These are phyloP conservation scores for Mucor velutinosus DNA, from an alignment of 371 early-diverging fungal species.

Conservation along the genomic window DNA sequence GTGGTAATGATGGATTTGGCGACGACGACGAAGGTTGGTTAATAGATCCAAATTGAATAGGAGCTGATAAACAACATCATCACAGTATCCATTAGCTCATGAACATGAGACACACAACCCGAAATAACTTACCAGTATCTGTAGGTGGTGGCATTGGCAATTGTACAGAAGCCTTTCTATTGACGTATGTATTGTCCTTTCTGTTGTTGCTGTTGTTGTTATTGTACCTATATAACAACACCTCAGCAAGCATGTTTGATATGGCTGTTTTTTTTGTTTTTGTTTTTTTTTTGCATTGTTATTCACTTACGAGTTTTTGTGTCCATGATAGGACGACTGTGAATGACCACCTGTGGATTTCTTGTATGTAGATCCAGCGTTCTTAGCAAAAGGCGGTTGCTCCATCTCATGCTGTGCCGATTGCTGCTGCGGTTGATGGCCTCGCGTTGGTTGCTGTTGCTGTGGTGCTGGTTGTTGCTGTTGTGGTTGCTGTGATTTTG, in stretches of 20 bases:
- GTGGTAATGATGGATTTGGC: constrained; percentile 4
- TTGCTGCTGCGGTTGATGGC: constrained; percentile 1
- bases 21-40: constrained; percentile 17
- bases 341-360: neutral
- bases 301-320: neutral
- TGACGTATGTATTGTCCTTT: constrained; percentile 14
- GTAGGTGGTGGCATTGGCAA: constrained; percentile 46
- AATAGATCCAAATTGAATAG: constrained; percentile 64
- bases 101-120: neutral
- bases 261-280: too few species aligned
- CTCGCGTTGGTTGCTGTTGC: neutral
- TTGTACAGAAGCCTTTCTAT: constrained; percentile 40
- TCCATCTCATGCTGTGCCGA: neutral
- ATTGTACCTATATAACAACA: neutral
- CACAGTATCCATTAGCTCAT: neutral
- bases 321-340: neutral
- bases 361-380: neutral
- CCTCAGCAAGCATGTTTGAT: neutral
- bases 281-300: neutral
- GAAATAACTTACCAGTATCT: constrained; percentile 32
- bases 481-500: neutral
- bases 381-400: neutral
- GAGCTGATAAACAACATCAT: constrained; percentile 17
- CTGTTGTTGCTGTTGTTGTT: neutral
- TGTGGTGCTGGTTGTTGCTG: constrained; percentile 1